Evolutionary conservation across 768 basidiomycete species (phyloP), one percentile per base, ranked within the genome.

Genomic region (Suillus subalutaceus): DNA sequence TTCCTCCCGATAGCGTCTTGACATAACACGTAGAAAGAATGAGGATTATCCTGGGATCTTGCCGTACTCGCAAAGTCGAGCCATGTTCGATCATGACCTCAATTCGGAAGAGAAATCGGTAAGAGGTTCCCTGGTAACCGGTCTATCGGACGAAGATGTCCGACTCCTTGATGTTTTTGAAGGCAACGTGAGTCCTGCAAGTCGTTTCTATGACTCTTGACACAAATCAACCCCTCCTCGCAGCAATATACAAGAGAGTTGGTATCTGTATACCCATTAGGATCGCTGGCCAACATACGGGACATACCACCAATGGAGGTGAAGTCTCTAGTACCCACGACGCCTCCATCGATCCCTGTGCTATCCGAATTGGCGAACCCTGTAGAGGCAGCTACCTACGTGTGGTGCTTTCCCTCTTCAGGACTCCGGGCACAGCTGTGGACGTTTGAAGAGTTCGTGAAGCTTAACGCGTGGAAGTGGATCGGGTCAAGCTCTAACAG

Each of bases 21-120:
- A 64, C 63, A 58, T 43, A 48, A 48, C 65, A 40, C 32, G 66
- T 40, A 65, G 57, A 23, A 65, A 92, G 90, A 65, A 71, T 52
- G 88, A 82, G 52, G 94, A 95, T 72, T 98, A 97, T 72, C 96
- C 96, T 0, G 96, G 89, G 0, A 83, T 97, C 32, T 73, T 97
- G 13, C 87, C 91, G 1, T 85, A 84, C 63, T 76, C 79, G 5
- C 77, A 80, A 65, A 86, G 87, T 50, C 72, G 78, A 48, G 69
- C 66, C 2, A 73, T 92, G 13, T 83, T 90, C 44, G 73, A 80
- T 4, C 77, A 78, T 13, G 82, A 86, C 8, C 79, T 93, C n/a
- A 72, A 73, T 2, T 74, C 69, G 1, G 89, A 92, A 60, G 91
- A 95, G 59, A 82, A 81, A 55, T 86, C 81, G 23, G 94, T 97